Percentiles rank a stretch among this genome's conserved stretches.
These are phyloP conservation scores for Arctium lappa DNA, from an alignment of 129 eudicot species.

Conservation along the genomic window DNA sequence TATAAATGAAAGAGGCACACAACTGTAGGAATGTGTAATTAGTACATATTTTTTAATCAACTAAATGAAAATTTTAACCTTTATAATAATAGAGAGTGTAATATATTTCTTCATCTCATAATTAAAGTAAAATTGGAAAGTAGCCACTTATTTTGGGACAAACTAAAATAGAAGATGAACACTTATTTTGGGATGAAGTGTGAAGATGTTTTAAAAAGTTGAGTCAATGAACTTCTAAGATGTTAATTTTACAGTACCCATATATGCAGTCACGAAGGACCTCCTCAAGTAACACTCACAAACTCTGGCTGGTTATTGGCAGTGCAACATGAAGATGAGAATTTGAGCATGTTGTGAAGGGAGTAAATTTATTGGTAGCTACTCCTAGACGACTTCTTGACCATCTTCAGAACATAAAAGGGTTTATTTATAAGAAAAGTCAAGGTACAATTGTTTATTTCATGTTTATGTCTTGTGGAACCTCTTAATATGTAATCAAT, in stretches of 20 bases:
- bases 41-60: too few species aligned
- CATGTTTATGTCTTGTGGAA: background rate
- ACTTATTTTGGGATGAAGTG: background rate
- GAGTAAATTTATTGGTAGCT: conserved; percentile 78
- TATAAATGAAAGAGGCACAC: background rate
- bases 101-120: background rate
- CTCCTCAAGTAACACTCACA: conserved; percentile 82
- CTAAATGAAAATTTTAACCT: background rate
- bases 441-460: conserved; percentile 37
- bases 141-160: too few species aligned
- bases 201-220: background rate
- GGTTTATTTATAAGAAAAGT: conserved; percentile 69
- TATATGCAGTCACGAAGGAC: conserved; percentile 60
- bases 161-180: too few species aligned
- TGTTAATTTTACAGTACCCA: conserved; percentile 52
- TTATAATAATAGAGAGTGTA: background rate
- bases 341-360: conserved; percentile 81
- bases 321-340: conserved; percentile 73
- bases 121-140: too few species aligned
- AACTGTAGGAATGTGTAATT: too few species aligned
- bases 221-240: background rate
- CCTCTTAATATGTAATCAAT: background rate
- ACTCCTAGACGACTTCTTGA: conserved; percentile 95
- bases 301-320: conserved; percentile 78
- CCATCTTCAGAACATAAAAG: conserved; percentile 87